Evolutionary conservation across 2,329 filamentous ascomycete genomes (phyloP).

Genomic region (Claviceps maximensis): DNA sequence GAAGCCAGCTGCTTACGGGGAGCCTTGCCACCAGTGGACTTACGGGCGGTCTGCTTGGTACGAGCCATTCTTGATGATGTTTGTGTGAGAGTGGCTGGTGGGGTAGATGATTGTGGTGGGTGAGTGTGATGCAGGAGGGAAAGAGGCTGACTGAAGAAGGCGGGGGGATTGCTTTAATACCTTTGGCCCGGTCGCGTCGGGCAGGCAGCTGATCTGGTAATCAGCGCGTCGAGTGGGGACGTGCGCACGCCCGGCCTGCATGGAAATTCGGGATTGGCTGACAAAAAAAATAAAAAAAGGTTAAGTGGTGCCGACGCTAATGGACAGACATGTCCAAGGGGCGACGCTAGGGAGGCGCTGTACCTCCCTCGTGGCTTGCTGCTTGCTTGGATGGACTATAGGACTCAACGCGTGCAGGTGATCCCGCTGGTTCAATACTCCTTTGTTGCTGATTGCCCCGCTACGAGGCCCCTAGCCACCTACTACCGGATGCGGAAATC

Average conservation of each 20-base stretch:
- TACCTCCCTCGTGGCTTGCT: too few species aligned
- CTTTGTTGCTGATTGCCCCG: background rate
- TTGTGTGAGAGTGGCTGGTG: slow-evolving; percentile 10
- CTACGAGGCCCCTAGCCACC: too few species aligned
- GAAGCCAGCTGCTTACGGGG: slow-evolving; percentile 94
- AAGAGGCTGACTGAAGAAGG: slow-evolving; percentile 23
- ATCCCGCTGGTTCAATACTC: too few species aligned
- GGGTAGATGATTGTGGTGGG: slow-evolving; percentile 4
- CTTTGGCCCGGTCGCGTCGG: slow-evolving; percentile 16
- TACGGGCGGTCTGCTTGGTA: slow-evolving; percentile 55
- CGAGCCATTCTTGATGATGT: slow-evolving; percentile 42
- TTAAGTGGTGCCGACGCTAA: too few species aligned
- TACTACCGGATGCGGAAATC: background rate
- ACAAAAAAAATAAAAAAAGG: background rate
- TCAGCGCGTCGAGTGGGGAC: slow-evolving; percentile 4
- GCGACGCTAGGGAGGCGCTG: too few species aligned
- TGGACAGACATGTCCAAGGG: too few species aligned
- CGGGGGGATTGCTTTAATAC: slow-evolving; percentile 33
- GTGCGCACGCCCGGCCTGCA: slow-evolving; percentile 12
- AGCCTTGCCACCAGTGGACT: slow-evolving; percentile 71
- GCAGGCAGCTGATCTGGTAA: slow-evolving; percentile 26
- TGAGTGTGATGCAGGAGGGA: slow-evolving; percentile 27
- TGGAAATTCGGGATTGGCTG: background rate
- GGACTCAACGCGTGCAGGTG: too few species aligned
- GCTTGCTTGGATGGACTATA: too few species aligned